These are phyloP conservation scores for Plasmodium inui DNA, from an alignment of 169 alveolate species.

Conservation along the genomic window DNA sequence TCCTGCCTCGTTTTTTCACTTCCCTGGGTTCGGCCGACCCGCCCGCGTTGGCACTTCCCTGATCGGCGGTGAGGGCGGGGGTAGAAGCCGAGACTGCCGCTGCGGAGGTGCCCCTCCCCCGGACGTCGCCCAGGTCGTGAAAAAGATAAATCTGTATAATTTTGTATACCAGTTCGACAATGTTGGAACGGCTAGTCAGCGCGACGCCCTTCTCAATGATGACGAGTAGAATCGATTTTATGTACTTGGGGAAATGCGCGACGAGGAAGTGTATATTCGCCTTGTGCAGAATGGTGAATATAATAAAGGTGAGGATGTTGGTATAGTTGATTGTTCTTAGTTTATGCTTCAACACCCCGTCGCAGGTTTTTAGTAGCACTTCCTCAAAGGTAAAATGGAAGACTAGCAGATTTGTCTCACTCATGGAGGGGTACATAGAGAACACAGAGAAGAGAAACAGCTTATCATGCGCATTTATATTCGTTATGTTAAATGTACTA, in stretches of 20 bases:
- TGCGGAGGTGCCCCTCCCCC: not conserved
- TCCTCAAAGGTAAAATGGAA: slow-evolving; percentile 83
- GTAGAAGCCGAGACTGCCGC: not conserved
- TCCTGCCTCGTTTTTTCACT: slow-evolving; percentile 57
- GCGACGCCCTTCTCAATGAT: slow-evolving; percentile 80
- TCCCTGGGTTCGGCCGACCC: slow-evolving; percentile 13
- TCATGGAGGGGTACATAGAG: slow-evolving; percentile 80
- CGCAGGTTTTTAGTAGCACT: slow-evolving; percentile 77
- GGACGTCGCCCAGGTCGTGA: slow-evolving; percentile 25
- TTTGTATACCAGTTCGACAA: slow-evolving; percentile 24
- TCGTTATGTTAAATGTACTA: slow-evolving; percentile 53
- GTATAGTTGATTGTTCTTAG: slow-evolving; percentile 75
- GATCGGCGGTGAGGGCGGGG: not conserved
- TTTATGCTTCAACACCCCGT: slow-evolving; percentile 77
- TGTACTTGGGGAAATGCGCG: slow-evolving; percentile 75
- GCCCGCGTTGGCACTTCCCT: not conserved
- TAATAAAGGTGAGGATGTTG: slow-evolving; percentile 75
- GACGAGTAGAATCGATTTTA: slow-evolving; percentile 80
- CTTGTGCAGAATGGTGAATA: slow-evolving; percentile 78
- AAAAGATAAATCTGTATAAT: slow-evolving; percentile 56
- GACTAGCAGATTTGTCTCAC: slow-evolving; percentile 74
- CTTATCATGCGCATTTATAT: slow-evolving; percentile 80
- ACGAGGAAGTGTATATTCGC: slow-evolving; percentile 77
- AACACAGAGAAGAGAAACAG: slow-evolving; percentile 65
- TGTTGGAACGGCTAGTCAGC: slow-evolving; percentile 46